Conservation (phyloP, 73 alveolate genomes). For the Urostyla sp. region DNA sequence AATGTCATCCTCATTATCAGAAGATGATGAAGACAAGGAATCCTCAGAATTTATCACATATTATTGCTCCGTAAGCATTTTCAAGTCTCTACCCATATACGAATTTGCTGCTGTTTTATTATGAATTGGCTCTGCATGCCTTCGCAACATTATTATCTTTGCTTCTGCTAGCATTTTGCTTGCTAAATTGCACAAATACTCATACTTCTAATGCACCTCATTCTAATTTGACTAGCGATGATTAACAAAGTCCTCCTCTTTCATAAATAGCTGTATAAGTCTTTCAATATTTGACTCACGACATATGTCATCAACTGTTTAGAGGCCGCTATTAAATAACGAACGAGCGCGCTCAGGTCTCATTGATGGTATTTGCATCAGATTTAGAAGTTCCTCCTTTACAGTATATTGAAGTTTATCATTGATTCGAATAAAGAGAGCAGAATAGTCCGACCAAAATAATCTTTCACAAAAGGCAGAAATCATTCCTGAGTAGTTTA, state of each 20-base stretch:
- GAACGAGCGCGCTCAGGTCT: constrained; percentile 63
- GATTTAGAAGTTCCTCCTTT: constrained; percentile 68
- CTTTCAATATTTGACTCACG: constrained; percentile 47
- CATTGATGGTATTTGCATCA: constrained; percentile 62
- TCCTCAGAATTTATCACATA: too few species aligned
- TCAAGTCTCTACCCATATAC: too few species aligned
- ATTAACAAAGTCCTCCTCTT: constrained; percentile 50
- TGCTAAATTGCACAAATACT: constrained; percentile 33
- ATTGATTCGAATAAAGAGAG: constrained; percentile 61
- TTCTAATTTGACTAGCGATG: constrained; percentile 17
- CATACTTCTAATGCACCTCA: constrained; percentile 29
- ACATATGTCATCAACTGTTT: background rate
- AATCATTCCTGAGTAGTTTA: constrained; percentile 66
- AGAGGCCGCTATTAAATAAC: background rate
- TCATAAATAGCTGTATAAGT: constrained; percentile 20
- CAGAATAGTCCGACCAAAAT: constrained; percentile 68
- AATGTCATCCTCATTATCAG: too few species aligned
- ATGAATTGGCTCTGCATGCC: constrained; percentile 39
- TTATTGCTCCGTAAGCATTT: too few species aligned
- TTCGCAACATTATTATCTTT: constrained; percentile 15
- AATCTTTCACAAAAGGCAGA: constrained; percentile 74
- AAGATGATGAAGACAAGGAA: too few species aligned
- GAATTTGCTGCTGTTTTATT: too few species aligned
- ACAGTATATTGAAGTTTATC: constrained; percentile 69
- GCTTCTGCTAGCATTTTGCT: constrained; percentile 54